These are phyloP conservation scores for Graphilbum fragrans DNA, from an alignment of 2,329 filamentous ascomycete species.

Conservation along the genomic window DNA sequence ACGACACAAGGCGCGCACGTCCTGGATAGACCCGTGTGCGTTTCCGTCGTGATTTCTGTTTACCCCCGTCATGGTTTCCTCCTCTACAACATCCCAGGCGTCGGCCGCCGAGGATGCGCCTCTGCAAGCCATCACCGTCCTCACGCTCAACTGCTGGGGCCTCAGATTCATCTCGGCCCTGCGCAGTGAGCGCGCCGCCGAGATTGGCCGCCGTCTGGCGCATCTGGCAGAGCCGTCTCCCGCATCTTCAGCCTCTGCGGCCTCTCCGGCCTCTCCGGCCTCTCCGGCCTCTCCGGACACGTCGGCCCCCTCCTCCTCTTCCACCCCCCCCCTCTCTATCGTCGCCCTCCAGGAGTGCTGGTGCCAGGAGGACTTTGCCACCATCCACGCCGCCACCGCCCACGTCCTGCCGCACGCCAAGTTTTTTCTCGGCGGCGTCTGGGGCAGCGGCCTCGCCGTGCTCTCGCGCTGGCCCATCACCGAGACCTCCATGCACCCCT, in stretches of 20 bases:
- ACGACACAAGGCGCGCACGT: too few relatives aligned
- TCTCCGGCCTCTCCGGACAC: conserved; percentile 48
- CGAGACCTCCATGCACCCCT: conserved; percentile 74
- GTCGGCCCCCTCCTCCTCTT: background rate
- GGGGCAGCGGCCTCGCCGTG: conserved; percentile 81
- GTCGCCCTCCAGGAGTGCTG: conserved; percentile 65
- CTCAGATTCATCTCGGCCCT: conserved; percentile 75
- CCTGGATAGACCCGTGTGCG: too few relatives aligned
- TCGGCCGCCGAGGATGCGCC: background rate
- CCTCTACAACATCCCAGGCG: background rate
- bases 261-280: background rate
- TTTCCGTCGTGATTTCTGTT: too few relatives aligned
- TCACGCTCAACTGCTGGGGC: conserved; percentile 96
- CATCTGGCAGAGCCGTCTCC: conserved; percentile 39
- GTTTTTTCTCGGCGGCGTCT: conserved; percentile 82
- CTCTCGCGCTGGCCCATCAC: conserved; percentile 87
- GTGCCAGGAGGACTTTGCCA: conserved; percentile 60
- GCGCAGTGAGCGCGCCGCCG: conserved; percentile 62
- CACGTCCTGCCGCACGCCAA: conserved; percentile 78
- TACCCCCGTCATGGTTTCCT: too few relatives aligned
- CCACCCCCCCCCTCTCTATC: conserved; percentile 58
- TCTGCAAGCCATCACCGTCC: conserved; percentile 51
- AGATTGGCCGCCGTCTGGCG: conserved; percentile 76
- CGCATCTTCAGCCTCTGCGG: background rate
- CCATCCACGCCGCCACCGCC: conserved; percentile 59